Evolutionary conservation across 805 yeast species (phyloP), one percentile per base, ranked within the genome.

Genomic region (Saturnispora sekii): DNA sequence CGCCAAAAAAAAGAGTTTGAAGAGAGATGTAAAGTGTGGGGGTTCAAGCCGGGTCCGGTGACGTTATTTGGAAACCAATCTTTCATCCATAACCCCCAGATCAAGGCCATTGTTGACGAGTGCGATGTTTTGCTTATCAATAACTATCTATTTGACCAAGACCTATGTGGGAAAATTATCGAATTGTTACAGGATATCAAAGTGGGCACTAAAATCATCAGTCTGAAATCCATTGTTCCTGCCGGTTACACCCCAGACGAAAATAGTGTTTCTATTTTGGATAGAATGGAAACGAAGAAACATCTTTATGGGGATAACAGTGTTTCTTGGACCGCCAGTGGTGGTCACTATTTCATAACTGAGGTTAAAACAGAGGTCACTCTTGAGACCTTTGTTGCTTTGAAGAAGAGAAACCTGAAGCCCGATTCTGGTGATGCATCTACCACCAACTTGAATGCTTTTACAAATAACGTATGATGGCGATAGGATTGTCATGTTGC

Each of bases 261-360:
- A 72, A 74, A 15, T 48, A 59, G 69, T 11, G 76, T 68, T 14
- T 70, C 77, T 32, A 73, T 85, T 11, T 65, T 86, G 50, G 86
- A 81, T 56, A 69, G 79, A 53, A 67, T 87, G 45, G 66, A 66
- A 35, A 87, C 85, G 4, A 76, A 76, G 45, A 76, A 74, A 52
- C 77, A 68, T 50, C 73, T 74, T 56, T 81, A 87, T 51, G 79
- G 75, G 14, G 73, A 75, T 44, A 77, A 79, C 45, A 76, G 88
- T 36, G 96, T 89, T 8, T 83, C 94, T 39, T 88, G 97, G 97
- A 87, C 96, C 0, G 79, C 81, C 5, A 86, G 84, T 40, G 87
- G 87, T 44, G 85, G 84, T 1, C 78, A 76, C 9, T 88, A 84
- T 61, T 89, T 75, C 60, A 76, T 89, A 7, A 76, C 93, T 12